Percentiles rank a stretch among this genome's conserved stretches.
phyloP scores from a whole-genome alignment of 1,139 yeast species.

The Blastobotrys malaysiensis region DNA sequence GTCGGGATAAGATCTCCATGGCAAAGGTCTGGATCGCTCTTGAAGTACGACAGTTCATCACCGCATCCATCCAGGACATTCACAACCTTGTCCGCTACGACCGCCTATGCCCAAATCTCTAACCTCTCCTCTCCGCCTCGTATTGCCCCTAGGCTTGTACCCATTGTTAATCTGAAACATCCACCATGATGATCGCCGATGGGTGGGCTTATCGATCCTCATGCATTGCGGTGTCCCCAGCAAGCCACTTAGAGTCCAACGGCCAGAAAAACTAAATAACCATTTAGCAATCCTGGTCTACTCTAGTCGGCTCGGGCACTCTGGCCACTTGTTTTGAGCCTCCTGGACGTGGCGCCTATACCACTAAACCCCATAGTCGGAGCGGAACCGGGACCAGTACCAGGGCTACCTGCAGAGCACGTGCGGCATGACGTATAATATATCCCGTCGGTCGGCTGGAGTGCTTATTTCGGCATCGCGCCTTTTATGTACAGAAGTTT shows the following conservation, averaged over 20 bases:
- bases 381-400: too few relatives aligned
- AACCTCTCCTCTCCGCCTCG: conserved; percentile 1
- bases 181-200: background rate
- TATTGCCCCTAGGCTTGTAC: too few relatives aligned
- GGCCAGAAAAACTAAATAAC: too few relatives aligned
- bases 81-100: conserved; percentile 54
- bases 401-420: background rate
- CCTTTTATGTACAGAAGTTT: background rate
- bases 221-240: background rate
- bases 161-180: too few relatives aligned
- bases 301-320: too few relatives aligned
- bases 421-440: background rate
- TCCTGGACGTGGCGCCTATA: too few relatives aligned
- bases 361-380: too few relatives aligned
- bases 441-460: background rate
- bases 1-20: conserved; percentile 68
- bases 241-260: too few relatives aligned
- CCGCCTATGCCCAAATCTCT: conserved; percentile 62
- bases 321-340: too few relatives aligned
- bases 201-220: background rate
- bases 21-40: conserved; percentile 86
- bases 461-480: background rate
- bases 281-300: too few relatives aligned
- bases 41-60: conserved; percentile 82
- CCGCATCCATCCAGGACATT: conserved; percentile 74